Evolutionary conservation across 2,329 filamentous ascomycete genomes (phyloP).

Genomic region (Chrysosporium queenslandicum): DNA sequence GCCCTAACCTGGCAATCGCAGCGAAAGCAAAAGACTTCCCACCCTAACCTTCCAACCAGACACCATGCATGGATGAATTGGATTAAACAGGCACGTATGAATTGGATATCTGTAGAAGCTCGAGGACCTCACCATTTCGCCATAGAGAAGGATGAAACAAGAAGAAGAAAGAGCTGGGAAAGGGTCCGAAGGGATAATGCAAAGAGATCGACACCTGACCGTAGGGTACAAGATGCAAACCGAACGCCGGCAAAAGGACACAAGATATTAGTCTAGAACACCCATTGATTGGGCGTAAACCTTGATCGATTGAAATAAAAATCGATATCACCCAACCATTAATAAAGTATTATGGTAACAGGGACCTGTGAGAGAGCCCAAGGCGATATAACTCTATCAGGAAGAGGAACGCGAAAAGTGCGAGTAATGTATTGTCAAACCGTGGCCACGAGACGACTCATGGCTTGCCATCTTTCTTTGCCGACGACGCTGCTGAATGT

Average conservation of each 20-base stretch:
- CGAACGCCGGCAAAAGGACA: not conserved
- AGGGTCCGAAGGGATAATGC: not conserved
- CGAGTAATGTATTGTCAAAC: too few relatives aligned
- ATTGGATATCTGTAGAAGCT: constrained; percentile 1
- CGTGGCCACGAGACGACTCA: too few relatives aligned
- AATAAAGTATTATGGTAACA: constrained; percentile 8
- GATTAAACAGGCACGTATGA: not conserved
- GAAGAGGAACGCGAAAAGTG: not conserved
- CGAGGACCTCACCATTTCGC: not conserved
- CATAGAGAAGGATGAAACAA: not conserved
- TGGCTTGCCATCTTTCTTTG: not conserved
- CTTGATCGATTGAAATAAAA: not conserved
- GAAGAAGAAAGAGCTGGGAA: not conserved
- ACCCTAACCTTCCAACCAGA: not conserved
- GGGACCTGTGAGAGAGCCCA: not conserved
- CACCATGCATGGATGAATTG: not conserved
- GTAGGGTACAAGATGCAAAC: not conserved
- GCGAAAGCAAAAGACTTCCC: not conserved
- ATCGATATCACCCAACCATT: constrained; percentile 4
- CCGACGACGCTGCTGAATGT: constrained; percentile 6
- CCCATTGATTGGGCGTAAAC: not conserved
- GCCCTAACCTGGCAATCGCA: not conserved
- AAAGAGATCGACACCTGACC: not conserved
- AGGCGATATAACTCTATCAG: constrained; percentile 3
- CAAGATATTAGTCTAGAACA: constrained; percentile 1